Evolutionary conservation across 768 basidiomycete genomes (phyloP), one percentile per base, ranked within the genome.

Genomic region (Phanerochaete sordida): DNA sequence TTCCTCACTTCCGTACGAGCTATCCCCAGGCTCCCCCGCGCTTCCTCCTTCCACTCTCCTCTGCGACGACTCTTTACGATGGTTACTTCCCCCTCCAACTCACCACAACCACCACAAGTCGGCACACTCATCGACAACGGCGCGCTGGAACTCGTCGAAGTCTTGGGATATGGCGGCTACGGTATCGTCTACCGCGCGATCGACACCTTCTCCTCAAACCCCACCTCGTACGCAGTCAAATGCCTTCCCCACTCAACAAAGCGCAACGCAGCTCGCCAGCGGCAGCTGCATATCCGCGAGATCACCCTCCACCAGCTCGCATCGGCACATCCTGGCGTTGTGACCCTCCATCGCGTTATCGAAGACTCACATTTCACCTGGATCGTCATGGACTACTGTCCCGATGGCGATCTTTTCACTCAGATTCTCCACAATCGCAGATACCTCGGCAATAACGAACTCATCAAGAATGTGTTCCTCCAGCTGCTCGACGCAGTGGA

Each of bases 401-500:
- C 87, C 54, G 89, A 93, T 68, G 91, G 93, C 47, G 95, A 98
- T 75, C 81, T 98, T 59, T 96, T 97, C 75, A 85, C 89, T 31
- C 93, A 95, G 77, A 97, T 98, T 68, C 76, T 91, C 30, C 82
- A 87, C 63, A 76, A 84, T 61, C 82, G 85, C 52, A 82, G 87
- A 62, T 96, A 95, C 74, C 81, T 94, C 50, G 94, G 95, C 28
- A 81, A 93, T 66, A 88, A 94, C 73, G 75, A 77, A 24, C 81
- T 96, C 59, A 95, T 98, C 77, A 91, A 87, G 69, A 81, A 86
- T 62, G 88, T 96, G 64, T 98, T 98, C 77, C 79, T 94, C 58
- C 96, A 99, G 73, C 83, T 99, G 65, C 79, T 98, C 65, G 93
- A 96, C 68, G 92, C 93, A 6, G 90, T 98, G 69, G 89, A 93